A percentile compares a stretch with the other conserved stretches of the same genome.
These are phyloP conservation scores for Lasiodiplodia sp. DNA, from an alignment of 2,329 filamentous ascomycete species.

Conservation along the genomic window DNA sequence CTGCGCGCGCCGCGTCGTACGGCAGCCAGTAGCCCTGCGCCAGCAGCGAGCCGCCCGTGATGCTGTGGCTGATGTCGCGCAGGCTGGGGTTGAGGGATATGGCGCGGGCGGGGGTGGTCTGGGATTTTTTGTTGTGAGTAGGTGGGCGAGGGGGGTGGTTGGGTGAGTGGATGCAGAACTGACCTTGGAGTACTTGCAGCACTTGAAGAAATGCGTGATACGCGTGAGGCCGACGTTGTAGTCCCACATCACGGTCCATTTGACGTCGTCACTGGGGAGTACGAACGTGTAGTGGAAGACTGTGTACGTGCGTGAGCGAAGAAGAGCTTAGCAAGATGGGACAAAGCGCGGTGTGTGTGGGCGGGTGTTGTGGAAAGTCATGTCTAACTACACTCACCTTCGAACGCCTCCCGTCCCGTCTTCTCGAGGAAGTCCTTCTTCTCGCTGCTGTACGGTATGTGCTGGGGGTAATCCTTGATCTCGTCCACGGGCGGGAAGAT, in stretches of 20 bases:
- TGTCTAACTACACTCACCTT: slow-evolving; percentile 67
- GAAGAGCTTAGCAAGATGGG: slow-evolving; percentile 32
- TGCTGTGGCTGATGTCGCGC: slow-evolving; percentile 88
- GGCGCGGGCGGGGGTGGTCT: slow-evolving; percentile 91
- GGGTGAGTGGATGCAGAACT: slow-evolving; percentile 35
- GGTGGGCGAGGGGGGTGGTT: background rate
- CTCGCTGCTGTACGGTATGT: slow-evolving; percentile 93
- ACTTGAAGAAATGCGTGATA: slow-evolving; percentile 95
- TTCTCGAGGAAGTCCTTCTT: slow-evolving; percentile 89
- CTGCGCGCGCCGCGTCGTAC: slow-evolving; percentile 80
- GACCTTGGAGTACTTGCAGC: slow-evolving; percentile 86
- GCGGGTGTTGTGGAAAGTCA: background rate
- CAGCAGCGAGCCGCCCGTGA: slow-evolving; percentile 88
- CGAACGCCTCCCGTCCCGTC: slow-evolving; percentile 86
- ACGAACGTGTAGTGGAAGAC: slow-evolving; percentile 87
- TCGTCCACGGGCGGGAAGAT: slow-evolving; percentile 67
- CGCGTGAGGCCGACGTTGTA: slow-evolving; percentile 93
- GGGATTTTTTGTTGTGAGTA: too few species aligned
- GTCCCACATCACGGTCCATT: slow-evolving; percentile 91
- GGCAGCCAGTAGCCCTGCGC: slow-evolving; percentile 99
- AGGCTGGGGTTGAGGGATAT: slow-evolving; percentile 74
- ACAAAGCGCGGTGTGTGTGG: background rate
- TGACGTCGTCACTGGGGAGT: slow-evolving; percentile 69
- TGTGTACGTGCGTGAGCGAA: slow-evolving; percentile 44
- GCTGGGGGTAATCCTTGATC: slow-evolving; percentile 61